Evolutionary conservation across 164 flowering plant species (phyloP).

Genomic region (Nelumbo lutea): DNA sequence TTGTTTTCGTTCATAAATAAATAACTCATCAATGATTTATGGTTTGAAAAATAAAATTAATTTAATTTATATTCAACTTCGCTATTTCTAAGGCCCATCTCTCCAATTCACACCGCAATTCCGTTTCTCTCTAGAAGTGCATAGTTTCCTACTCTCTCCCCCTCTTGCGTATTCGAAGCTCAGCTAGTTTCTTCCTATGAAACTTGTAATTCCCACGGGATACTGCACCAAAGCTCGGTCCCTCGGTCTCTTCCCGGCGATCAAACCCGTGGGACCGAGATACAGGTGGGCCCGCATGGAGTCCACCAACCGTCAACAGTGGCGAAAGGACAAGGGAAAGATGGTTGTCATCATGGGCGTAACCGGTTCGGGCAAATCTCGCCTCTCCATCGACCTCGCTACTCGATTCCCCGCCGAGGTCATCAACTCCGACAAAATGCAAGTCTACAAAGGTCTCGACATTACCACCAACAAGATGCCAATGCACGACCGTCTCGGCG

Average conservation of each 20-base stretch:
- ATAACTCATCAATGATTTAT: too few relatives aligned
- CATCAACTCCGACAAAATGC: slow-evolving; percentile 89
- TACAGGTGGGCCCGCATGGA: slow-evolving; percentile 10
- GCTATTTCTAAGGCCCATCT: too few relatives aligned
- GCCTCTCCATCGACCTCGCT: slow-evolving; percentile 65
- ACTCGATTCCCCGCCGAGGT: slow-evolving; percentile 45
- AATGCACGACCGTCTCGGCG: slow-evolving; percentile 32
- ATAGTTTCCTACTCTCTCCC: too few relatives aligned
- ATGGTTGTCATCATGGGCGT: slow-evolving; percentile 68
- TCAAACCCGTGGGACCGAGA: background rate
- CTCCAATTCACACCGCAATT: too few relatives aligned
- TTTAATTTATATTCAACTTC: too few relatives aligned
- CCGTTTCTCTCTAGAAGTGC: too few relatives aligned
- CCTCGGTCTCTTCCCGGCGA: slow-evolving; percentile 4
- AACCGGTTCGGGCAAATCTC: slow-evolving; percentile 76
- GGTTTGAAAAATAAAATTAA: too few relatives aligned
- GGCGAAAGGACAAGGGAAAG: slow-evolving; percentile 23
- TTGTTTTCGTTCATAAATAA: too few relatives aligned
- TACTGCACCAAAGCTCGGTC: slow-evolving; percentile 9
- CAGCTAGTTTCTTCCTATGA: slow-evolving; percentile 16
- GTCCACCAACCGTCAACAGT: slow-evolving; percentile 2
- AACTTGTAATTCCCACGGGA: slow-evolving; percentile 9
- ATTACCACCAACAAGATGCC: slow-evolving; percentile 81
- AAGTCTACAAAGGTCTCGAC: slow-evolving; percentile 65
- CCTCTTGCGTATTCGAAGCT: background rate